These are phyloP conservation scores for Yarrowia bubula DNA, from an alignment of 805 yeast species.

Conservation along the genomic window DNA sequence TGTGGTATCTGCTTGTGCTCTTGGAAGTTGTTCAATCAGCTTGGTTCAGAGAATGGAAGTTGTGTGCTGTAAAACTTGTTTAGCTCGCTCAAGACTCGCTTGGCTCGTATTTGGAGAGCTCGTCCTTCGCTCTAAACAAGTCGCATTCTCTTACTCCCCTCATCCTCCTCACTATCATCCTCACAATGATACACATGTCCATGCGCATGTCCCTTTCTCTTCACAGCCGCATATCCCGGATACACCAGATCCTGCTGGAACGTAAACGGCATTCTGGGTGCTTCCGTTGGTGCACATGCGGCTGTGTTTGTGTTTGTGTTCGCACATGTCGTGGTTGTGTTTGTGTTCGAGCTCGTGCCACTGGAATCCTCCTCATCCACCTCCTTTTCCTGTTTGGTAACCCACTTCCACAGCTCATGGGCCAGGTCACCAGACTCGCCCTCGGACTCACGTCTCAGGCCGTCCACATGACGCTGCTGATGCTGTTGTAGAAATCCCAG, in stretches of 20 bases:
- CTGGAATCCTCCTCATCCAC: neutral
- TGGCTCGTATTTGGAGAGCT: neutral
- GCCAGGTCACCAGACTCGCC: constrained; percentile 6
- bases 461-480: constrained; percentile 20
- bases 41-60: neutral
- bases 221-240: constrained; percentile 15
- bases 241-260: constrained; percentile 4
- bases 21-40: neutral
- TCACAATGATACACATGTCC: constrained; percentile 12
- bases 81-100: neutral
- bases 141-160: constrained; percentile 7
- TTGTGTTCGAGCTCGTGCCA: neutral
- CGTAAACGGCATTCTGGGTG: neutral
- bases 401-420: constrained; percentile 26
- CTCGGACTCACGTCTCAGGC: constrained; percentile 17
- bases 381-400: neutral
- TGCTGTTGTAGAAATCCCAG: constrained; percentile 21
- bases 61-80: too few species aligned
- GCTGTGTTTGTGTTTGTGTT: neutral
- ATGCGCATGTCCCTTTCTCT: constrained; percentile 14
- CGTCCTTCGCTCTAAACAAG: neutral
- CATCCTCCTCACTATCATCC: constrained; percentile 17
- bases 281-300: neutral
- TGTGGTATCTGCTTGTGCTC: too few species aligned
- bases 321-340: neutral